Percentiles rank a stretch among this genome's conserved stretches.
Conservation (phyloP, 2,329 filamentous ascomycete species). For the Ophiostoma piceae region DNA sequence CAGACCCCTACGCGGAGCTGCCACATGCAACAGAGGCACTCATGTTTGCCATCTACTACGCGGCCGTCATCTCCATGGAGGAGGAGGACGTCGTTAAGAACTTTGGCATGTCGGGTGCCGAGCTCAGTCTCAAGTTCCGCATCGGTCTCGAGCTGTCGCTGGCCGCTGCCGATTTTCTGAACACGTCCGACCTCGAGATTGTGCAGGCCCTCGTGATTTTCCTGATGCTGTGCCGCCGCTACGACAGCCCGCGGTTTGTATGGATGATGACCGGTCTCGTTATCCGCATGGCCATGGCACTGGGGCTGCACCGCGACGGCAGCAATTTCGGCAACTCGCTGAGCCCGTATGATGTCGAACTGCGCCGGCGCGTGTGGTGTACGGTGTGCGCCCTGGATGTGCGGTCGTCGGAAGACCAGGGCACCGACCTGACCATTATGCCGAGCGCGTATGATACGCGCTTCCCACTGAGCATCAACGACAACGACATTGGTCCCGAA, state of each 20-base stretch:
- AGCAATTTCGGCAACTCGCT: conserved; percentile 42
- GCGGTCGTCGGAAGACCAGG: conserved; percentile 47
- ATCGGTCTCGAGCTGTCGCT: conserved; percentile 54
- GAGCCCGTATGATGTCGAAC: conserved; percentile 54
- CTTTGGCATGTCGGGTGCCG: conserved; percentile 41
- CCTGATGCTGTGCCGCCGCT: conserved; percentile 44
- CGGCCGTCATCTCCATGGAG: conserved; percentile 52
- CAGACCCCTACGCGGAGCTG: conserved; percentile 27
- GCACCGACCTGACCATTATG: conserved; percentile 41
- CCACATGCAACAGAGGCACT: conserved; percentile 47
- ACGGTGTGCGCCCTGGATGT: conserved; percentile 54
- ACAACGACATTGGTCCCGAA: conserved; percentile 44
- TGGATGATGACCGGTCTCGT: conserved; percentile 57
- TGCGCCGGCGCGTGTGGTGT: conserved; percentile 58
- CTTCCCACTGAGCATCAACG: conserved; percentile 53
- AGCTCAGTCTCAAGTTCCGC: conserved; percentile 45
- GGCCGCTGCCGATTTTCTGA: conserved; percentile 53
- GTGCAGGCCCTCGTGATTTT: conserved; percentile 57
- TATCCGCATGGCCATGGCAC: conserved; percentile 54
- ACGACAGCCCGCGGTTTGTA: conserved; percentile 49
- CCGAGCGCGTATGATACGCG: conserved; percentile 44
- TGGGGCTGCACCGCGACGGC: conserved; percentile 57
- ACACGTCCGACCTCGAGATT: conserved; percentile 51
- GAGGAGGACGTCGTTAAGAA: conserved; percentile 48
- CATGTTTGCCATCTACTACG: conserved; percentile 54